Base-by-base conservation (phyloP, 139 green algal genomes). In the Astrephomene gubernaculifera region DNA sequence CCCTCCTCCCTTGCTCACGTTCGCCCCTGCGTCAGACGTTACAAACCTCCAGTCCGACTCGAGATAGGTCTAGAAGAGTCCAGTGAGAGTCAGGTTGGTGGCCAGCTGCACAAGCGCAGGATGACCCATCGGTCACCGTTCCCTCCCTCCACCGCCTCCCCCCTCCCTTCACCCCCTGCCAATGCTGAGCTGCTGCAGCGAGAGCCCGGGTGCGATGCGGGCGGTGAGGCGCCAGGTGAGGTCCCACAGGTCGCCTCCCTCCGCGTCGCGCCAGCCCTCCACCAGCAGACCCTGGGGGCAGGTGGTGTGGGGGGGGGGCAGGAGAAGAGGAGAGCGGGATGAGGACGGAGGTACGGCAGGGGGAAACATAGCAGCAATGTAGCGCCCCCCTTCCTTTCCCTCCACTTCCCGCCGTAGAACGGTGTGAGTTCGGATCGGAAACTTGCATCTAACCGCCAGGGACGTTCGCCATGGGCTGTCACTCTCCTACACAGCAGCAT, bases 221-320 rank as follows among this genome's bases (percentile, higher is more conserved):
- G 85, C 81, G 2, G 87, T 88, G 27, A 84, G 70, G 60, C 86
- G 79, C 91, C 94, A 98, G 38, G 95, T 98, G 43, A 94, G 74
- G 52, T 97, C 93, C 95, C 95, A 98, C 67, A 98, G 82, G 87
- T 87, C 93, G 33, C 53, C 78, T 43, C 90, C 88, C 7, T 89
- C 78, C 19, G 64, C 36, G 70, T 94, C 91, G 83, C 88, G 54
- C 84, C 52, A 89, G 61, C 82, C 85, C 67, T 64, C 85, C 45
- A 52, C 82, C 53, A 86, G 81, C 36, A 80, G 71, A 17, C 83
- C 60, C 85, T 79, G 53, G 49, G 2, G n/a, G 3, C 9, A 3
- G 68, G 68, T 38, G 24, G 22, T 24, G 68, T 33, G 57, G 24
- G 57, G 57, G 24, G 9, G 57, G 19, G 19, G 35, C 2, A 49